Evolutionary conservation across 2,329 filamentous ascomycete genomes (phyloP).

Genomic region (Colletotrichum kahawae): DNA sequence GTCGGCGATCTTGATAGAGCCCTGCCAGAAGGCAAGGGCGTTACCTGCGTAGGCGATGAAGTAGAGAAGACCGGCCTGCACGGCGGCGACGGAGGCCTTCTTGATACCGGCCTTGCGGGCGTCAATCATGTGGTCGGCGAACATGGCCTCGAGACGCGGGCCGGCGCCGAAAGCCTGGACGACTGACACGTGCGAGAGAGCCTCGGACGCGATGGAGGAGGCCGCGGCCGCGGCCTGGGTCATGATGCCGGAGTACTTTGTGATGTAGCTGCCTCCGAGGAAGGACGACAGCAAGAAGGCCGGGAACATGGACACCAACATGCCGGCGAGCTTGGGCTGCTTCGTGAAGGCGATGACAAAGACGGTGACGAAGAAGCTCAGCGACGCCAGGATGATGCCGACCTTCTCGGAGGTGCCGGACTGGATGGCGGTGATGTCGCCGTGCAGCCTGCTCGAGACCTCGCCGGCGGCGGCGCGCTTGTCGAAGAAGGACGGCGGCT

Average conservation of each 20-base stretch:
- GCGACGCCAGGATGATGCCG: slow-evolving; percentile 64
- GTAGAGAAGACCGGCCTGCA: slow-evolving; percentile 67
- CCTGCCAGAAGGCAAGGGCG: slow-evolving; percentile 70
- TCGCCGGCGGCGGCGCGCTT: slow-evolving; percentile 65
- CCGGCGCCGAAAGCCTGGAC: slow-evolving; percentile 70
- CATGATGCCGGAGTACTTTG: slow-evolving; percentile 55
- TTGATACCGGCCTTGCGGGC: slow-evolving; percentile 56
- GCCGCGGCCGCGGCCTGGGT: slow-evolving; percentile 60
- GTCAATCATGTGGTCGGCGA: slow-evolving; percentile 46
- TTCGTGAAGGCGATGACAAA: slow-evolving; percentile 73
- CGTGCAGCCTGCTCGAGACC: slow-evolving; percentile 66
- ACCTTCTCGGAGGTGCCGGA: slow-evolving; percentile 75
- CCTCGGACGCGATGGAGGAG: slow-evolving; percentile 67
- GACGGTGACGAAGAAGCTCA: slow-evolving; percentile 70
- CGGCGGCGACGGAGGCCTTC: slow-evolving; percentile 59
- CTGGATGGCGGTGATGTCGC: slow-evolving; percentile 70
- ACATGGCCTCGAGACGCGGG: slow-evolving; percentile 60
- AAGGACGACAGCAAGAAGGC: slow-evolving; percentile 66
- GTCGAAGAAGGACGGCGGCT: slow-evolving; percentile 70
- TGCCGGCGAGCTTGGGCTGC: slow-evolving; percentile 65
- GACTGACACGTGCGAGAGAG: slow-evolving; percentile 62
- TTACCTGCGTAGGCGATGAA: slow-evolving; percentile 70
- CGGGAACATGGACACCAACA: slow-evolving; percentile 67
- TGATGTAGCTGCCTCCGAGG: slow-evolving; percentile 58
- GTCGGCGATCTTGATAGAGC: slow-evolving; percentile 47